phyloP scores from a whole-genome alignment of 768 basidiomycete genomes.

The Hysterangium stoloniferum region DNA sequence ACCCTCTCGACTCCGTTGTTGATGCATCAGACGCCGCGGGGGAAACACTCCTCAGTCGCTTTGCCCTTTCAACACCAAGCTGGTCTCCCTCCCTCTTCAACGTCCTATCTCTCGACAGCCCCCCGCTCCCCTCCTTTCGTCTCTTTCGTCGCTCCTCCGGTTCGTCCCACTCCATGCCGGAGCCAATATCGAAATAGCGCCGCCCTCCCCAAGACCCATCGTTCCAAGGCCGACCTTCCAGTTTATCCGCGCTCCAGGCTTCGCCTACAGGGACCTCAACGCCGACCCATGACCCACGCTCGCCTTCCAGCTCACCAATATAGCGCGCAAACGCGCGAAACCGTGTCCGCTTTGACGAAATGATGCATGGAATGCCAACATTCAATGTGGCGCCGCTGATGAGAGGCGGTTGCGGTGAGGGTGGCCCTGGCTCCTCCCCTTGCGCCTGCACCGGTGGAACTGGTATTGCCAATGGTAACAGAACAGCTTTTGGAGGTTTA shows the following conservation, averaged over 20 bases:
- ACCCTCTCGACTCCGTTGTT: slow-evolving; percentile 55
- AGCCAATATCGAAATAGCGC: slow-evolving; percentile 74
- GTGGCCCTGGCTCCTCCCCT: slow-evolving; percentile 12
- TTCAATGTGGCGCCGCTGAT: slow-evolving; percentile 61
- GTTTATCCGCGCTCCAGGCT: slow-evolving; percentile 40
- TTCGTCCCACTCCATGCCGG: slow-evolving; percentile 47
- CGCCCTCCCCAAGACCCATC: slow-evolving; percentile 80
- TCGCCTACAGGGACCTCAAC: slow-evolving; percentile 76
- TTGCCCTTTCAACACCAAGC: slow-evolving; percentile 36
- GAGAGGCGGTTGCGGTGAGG: slow-evolving; percentile 3
- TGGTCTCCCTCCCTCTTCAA: slow-evolving; percentile 55
- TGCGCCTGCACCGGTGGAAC: background rate
- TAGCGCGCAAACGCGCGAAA: slow-evolving; percentile 86
- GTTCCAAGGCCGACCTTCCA: slow-evolving; percentile 72
- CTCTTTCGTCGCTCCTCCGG: slow-evolving; percentile 41
- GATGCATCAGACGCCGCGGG: slow-evolving; percentile 56
- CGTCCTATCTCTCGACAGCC: slow-evolving; percentile 18
- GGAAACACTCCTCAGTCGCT: slow-evolving; percentile 60
- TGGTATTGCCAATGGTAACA: slow-evolving; percentile 8
- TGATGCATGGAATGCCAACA: slow-evolving; percentile 86
- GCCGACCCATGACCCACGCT: slow-evolving; percentile 81
- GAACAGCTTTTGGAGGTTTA: slow-evolving; percentile 16
- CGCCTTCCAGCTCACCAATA: slow-evolving; percentile 80
- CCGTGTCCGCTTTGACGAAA: slow-evolving; percentile 71
- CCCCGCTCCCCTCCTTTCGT: slow-evolving; percentile 32